Percentiles rank a stretch among this genome's conserved stretches.
Conservation (phyloP, 495 filamentous ascomycete species). For the Pseudevernia furfuracea region DNA sequence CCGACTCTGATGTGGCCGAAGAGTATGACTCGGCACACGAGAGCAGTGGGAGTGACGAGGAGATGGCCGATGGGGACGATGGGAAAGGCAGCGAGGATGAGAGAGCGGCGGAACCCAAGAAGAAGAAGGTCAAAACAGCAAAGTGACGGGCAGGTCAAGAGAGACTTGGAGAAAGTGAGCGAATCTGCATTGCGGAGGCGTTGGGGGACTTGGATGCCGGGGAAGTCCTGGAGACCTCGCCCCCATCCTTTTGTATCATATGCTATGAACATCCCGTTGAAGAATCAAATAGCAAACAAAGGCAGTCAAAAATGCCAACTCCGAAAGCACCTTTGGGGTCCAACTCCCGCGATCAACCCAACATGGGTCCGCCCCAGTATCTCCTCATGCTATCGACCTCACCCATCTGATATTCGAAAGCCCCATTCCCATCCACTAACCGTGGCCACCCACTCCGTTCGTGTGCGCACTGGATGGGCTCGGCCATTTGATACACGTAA, state of each 20-base stretch:
- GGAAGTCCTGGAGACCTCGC: not conserved
- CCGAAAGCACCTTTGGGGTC: not conserved
- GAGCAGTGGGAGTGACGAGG: slow-evolving; percentile 64
- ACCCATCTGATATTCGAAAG: not conserved
- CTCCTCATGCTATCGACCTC: not conserved
- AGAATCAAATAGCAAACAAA: not conserved
- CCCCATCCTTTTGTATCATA: not conserved
- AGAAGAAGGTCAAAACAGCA: slow-evolving; percentile 60
- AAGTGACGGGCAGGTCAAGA: slow-evolving; percentile 20
- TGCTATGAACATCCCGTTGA: not conserved
- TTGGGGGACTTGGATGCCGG: not conserved
- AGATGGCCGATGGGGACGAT: slow-evolving; percentile 49
- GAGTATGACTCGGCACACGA: slow-evolving; percentile 89
- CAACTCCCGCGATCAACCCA: not conserved
- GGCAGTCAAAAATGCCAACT: not conserved
- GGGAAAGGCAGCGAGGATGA: slow-evolving; percentile 26
- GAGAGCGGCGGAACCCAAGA: slow-evolving; percentile 48
- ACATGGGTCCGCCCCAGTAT: not conserved
- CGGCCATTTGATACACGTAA: too few species aligned
- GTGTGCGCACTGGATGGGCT: too few species aligned
- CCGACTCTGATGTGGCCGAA: slow-evolving; percentile 90
- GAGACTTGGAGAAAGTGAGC: not conserved
- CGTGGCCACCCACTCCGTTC: too few species aligned
- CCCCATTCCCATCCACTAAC: too few species aligned
- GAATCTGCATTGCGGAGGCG: slow-evolving; percentile 12